Conservation (phyloP, 2,329 filamentous ascomycete genomes). For the Pyricularia sp. region DNA sequence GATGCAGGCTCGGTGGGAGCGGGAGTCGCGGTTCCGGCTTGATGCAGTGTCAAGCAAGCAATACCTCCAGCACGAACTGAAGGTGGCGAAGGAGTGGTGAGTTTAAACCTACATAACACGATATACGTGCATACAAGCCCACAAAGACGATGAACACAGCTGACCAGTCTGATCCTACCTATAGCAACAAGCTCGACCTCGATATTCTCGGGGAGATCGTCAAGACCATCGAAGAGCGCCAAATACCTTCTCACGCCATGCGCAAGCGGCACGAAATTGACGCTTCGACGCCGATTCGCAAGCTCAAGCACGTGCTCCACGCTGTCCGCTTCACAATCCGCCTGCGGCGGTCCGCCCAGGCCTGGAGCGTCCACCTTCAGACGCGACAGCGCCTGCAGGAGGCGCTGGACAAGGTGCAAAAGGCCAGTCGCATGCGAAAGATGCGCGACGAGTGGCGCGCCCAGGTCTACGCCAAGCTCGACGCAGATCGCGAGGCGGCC, state of each 20-base stretch:
- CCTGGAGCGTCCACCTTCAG: constrained; percentile 39
- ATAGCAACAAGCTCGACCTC: constrained; percentile 84
- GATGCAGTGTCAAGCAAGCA: constrained; percentile 80
- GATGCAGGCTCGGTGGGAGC: constrained; percentile 67
- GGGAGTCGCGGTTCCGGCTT: constrained; percentile 67
- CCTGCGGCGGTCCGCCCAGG: constrained; percentile 30
- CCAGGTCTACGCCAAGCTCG: constrained; percentile 8
- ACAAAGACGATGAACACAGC: neutral
- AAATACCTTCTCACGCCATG: constrained; percentile 1
- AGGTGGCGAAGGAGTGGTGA: constrained; percentile 83
- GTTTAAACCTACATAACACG: constrained; percentile 22
- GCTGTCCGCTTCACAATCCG: constrained; percentile 41
- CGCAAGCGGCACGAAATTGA: neutral
- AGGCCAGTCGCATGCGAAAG: constrained; percentile 27
- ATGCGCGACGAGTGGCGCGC: constrained; percentile 23
- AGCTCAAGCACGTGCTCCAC: constrained; percentile 5
- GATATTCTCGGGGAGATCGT: constrained; percentile 76
- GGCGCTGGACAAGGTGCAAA: constrained; percentile 33
- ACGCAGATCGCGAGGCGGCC: neutral
- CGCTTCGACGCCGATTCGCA: constrained; percentile 10
- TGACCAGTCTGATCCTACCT: constrained; percentile 1
- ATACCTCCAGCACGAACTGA: constrained; percentile 65
- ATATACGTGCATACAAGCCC: neutral
- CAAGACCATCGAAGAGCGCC: constrained; percentile 33
- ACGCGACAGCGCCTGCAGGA: constrained; percentile 34